Conservation (phyloP, 73 alveolate species). For the Loxodes magnus region DNA sequence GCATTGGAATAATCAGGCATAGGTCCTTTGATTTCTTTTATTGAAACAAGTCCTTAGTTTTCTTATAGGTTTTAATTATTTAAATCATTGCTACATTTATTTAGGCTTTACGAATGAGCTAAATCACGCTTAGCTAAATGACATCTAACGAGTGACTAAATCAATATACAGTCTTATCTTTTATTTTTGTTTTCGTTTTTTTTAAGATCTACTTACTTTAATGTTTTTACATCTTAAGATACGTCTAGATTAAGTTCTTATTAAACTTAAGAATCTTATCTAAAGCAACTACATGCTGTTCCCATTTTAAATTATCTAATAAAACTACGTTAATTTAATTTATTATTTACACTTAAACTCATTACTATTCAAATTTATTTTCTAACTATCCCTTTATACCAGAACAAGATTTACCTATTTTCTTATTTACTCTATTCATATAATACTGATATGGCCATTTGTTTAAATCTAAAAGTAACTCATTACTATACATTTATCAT, state of each 20-base stretch:
- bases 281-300: conserved; percentile 3
- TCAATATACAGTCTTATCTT: neutral
- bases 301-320: too few species aligned
- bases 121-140: neutral
- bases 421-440: too few species aligned
- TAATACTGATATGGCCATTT: too few species aligned
- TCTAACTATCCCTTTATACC: too few species aligned
- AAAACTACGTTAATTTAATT: too few species aligned
- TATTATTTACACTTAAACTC: too few species aligned
- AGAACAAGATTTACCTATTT: too few species aligned
- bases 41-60: neutral
- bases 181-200: neutral
- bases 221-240: neutral
- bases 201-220: neutral
- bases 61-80: neutral
- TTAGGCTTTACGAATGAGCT: too few species aligned
- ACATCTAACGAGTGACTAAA: neutral
- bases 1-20: conserved; percentile 18
- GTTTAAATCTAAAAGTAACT: too few species aligned
- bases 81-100: neutral
- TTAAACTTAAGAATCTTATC: conserved; percentile 4
- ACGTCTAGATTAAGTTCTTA: neutral
- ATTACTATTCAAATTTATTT: too few species aligned
- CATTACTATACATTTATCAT: too few species aligned
- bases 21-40: neutral